Conservation (phyloP, 192 early-diverging fungal genomes). For the Chytriomyces hyalinus region DNA sequence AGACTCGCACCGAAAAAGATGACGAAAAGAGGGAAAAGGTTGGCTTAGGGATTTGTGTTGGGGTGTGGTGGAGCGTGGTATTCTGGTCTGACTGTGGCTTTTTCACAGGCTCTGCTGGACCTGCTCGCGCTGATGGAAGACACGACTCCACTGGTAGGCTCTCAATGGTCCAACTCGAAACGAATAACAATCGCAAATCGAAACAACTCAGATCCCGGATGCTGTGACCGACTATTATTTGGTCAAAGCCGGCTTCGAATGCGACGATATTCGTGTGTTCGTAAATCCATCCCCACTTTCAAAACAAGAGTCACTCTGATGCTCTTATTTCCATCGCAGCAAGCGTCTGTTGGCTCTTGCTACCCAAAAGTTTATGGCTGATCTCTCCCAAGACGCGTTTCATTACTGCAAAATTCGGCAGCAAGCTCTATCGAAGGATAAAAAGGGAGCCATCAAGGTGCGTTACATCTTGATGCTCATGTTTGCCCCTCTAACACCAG, state of each 20-base stretch:
- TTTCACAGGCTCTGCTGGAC: too few species aligned
- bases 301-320: too few species aligned
- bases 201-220: constrained; percentile 75
- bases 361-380: constrained; percentile 84
- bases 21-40: constrained; percentile 68
- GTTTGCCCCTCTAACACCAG: constrained; percentile 5
- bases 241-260: constrained; percentile 74
- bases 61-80: too few species aligned
- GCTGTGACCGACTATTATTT: constrained; percentile 93
- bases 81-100: too few species aligned
- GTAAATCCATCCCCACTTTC: not conserved
- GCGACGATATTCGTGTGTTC: constrained; percentile 78
- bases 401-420: constrained; percentile 81
- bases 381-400: constrained; percentile 84
- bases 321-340: constrained; percentile 31
- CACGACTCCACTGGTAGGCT: constrained; percentile 78
- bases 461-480: not conserved
- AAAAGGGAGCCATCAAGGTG: constrained; percentile 55
- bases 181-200: too few species aligned
- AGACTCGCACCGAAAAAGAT: constrained; percentile 57
- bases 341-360: constrained; percentile 80
- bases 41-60: constrained; percentile 63
- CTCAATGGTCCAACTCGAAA: not conserved
- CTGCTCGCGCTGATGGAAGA: constrained; percentile 87
- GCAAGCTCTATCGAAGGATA: constrained; percentile 68